Base-by-base conservation (phyloP, 2,329 filamentous ascomycete species). In the Aspergillus sp. region DNA sequence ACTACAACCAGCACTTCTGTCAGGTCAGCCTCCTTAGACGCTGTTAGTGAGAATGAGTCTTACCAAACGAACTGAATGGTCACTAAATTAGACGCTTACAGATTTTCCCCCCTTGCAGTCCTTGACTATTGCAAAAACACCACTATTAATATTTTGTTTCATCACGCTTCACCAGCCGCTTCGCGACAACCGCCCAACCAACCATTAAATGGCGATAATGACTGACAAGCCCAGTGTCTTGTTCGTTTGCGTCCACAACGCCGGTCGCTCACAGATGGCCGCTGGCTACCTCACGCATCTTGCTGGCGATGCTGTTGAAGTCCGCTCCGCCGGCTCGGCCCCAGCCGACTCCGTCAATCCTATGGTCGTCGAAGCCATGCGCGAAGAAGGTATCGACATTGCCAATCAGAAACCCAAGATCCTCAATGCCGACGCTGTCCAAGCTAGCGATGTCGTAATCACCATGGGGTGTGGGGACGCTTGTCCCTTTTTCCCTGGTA, bases 391-490 rank as follows among this genome's bases (percentile, higher is more conserved):
- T 12, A 66, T 69, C 49, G 60, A 69, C 48, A 36, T 69, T 11
- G 51, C 56, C 42, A 43, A 57, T 36, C 62, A 66, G 52, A 68
- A 61, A n/a, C 66, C 66, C 0, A 67, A 69, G 52, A 60, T 68
- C 24, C 57, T 69, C 7, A 65, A 57, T 13, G 18, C 53, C 38
- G 63, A 66, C 18, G 61, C 64, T 15, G 60, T 69, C 5, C 53
- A 66, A 45, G 53, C 44, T 11, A 67, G 66, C 38, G 64, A 69
- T 48, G 56, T 66, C 52, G 64, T 68, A 5, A 65, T 68, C 48
- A 69, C 66, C 24, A 68, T 69, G 67, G 66, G 66, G 11, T 68
- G 66, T 58, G 66, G 66, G 2, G 66, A 69, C 22, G 62, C 51
- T 18, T 69, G 66, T 48, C 66, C 66, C 17, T 59, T 66, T 42